A percentile compares a stretch with the other conserved stretches of the same genome.
Conservation (phyloP, 108 stramenopile species). For the Fistulifera pelliculosa region DNA sequence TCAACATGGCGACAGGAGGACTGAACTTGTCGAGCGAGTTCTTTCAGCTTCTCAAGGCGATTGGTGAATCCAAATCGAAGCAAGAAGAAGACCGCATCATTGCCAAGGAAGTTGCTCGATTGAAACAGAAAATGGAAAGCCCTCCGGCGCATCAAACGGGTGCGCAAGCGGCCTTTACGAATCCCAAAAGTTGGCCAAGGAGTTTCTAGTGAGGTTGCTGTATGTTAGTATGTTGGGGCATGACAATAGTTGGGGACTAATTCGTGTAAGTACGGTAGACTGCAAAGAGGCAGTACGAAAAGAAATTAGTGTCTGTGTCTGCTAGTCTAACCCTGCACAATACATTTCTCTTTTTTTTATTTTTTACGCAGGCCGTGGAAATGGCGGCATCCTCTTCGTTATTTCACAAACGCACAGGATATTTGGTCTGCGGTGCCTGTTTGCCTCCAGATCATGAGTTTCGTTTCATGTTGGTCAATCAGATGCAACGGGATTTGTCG, state of each 20-base stretch:
- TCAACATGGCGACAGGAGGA: conserved; percentile 61
- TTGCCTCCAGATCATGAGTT: conserved; percentile 94
- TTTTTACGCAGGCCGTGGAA: conserved; percentile 69
- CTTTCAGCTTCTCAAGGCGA: conserved; percentile 99
- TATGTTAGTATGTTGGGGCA: conserved; percentile 99
- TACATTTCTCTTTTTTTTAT: too few relatives aligned
- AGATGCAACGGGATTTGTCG: conserved; percentile 94
- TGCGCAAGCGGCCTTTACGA: conserved; percentile 28
- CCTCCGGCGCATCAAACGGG: conserved; percentile 22
- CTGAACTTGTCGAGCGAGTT: conserved; percentile 90
- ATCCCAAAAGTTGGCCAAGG: conserved; percentile 87
- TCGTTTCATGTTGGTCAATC: conserved; percentile 98
- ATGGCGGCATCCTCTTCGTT: conserved; percentile 86
- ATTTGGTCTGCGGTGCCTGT: conserved; percentile 86
- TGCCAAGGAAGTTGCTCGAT: conserved; percentile 65
- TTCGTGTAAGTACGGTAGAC: conserved; percentile 36
- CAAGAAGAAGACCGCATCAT: conserved; percentile 99
- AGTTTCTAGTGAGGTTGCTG: conserved; percentile 92
- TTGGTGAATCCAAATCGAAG: conserved; percentile 99
- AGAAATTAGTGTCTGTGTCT: too few relatives aligned
- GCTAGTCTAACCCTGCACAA: too few relatives aligned
- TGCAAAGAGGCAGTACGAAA: too few relatives aligned
- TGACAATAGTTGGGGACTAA: conserved; percentile 95
- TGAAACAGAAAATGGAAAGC: conserved; percentile 82
- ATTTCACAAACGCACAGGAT: conserved; percentile 91